phyloP scores from a whole-genome alignment of 2,329 filamentous ascomycete genomes.

The Lecanicillium sp. region DNA sequence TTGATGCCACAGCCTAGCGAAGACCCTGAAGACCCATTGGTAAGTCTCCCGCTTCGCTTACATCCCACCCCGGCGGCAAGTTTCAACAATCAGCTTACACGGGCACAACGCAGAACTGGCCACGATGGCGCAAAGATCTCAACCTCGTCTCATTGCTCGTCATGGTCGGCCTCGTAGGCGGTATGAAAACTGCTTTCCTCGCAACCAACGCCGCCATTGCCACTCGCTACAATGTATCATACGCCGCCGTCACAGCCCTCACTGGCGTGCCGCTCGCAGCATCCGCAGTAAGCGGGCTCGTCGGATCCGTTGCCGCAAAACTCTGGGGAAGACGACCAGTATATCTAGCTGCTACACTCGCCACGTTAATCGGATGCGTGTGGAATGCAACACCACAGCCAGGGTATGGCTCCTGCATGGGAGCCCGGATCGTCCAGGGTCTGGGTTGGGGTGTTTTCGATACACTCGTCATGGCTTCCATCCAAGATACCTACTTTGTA shows the following conservation, averaged over 20 bases:
- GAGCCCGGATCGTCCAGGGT: slow-evolving; percentile 45
- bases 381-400: slow-evolving; percentile 38
- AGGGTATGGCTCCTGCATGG: slow-evolving; percentile 39
- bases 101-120: slow-evolving; percentile 40
- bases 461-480: slow-evolving; percentile 39
- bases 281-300: slow-evolving; percentile 36
- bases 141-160: slow-evolving; percentile 39
- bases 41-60: slow-evolving; percentile 28
- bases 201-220: slow-evolving; percentile 37
- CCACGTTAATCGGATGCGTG: slow-evolving; percentile 39
- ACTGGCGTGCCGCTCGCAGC: slow-evolving; percentile 46
- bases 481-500: slow-evolving; percentile 51
- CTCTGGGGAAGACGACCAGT: slow-evolving; percentile 45
- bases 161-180: slow-evolving; percentile 35
- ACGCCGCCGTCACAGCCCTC: slow-evolving; percentile 37
- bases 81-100: too few species aligned
- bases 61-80: too few species aligned
- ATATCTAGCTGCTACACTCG: slow-evolving; percentile 36
- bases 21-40: slow-evolving; percentile 44
- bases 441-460: slow-evolving; percentile 53
- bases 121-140: slow-evolving; percentile 41
- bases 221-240: slow-evolving; percentile 33
- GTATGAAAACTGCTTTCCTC: slow-evolving; percentile 47
- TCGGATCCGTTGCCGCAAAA: slow-evolving; percentile 32
- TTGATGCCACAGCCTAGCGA: slow-evolving; percentile 48